Base-by-base conservation (phyloP, 139 green algal genomes). In the Tetraselmis striata region DNA sequence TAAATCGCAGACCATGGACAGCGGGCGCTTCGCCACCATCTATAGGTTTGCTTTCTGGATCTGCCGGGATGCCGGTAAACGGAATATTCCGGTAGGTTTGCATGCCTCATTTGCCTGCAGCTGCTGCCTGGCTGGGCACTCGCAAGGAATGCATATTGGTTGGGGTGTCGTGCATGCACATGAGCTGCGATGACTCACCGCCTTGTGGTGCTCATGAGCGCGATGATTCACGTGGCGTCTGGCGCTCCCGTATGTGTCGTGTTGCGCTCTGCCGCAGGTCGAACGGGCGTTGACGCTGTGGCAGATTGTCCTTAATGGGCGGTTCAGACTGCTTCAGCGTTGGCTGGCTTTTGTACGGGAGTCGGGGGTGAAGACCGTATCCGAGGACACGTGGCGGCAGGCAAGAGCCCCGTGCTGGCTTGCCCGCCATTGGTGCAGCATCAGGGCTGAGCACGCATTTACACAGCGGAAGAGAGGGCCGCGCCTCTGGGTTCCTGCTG, bases 351-450 rank as follows among this genome's bases (percentile, higher is more conserved):
- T 92, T 74, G 81, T 92, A 32, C 27, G 25, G 27, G 28, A 84
- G 1, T 45, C 83, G 2, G 5, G 32, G 0, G 0, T 82, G 0
- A 32, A 11, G 5, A 88, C 94, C 23, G 84, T 95, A 0, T 88
- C 80, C 1, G 90, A 95, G 77, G 92, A 95, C 85, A 91, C 90
- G 18, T 95, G 92, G 92, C 82, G 90, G 0, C 89, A 94, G 88
- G 90, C 92, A 67, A 22, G 87, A n/a, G 59, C 29, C 5, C 18
- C 22, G 2, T 83, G 59, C 59, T 78, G 82, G 79, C 23, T 31
- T 26, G 31, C 59, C 18, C 59, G 80, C 2, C 30, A 27, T 59
- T 76, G 59, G 11, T 25, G 23, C 28, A 28, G 30, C 11, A 77
- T 29, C 59, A 78, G 27, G 59, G 0, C 25, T 59, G 28, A 78